Conservation (phyloP, 2,329 filamentous ascomycete species). For the Daldinia eschscholtzii region DNA sequence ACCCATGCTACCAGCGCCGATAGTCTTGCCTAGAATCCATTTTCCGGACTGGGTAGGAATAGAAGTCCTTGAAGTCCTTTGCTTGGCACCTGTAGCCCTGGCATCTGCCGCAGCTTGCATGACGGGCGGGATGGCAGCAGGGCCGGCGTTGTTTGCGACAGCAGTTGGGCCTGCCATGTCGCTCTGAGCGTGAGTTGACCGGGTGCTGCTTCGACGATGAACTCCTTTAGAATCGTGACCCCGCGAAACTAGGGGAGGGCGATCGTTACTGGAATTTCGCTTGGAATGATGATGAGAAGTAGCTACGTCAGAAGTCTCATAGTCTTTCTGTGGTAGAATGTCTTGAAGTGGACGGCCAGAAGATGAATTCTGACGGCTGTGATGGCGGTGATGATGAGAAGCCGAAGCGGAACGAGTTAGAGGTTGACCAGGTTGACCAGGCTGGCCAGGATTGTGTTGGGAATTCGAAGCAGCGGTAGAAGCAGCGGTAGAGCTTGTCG, state of each 20-base stretch:
- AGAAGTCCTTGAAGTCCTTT: constrained; percentile 76
- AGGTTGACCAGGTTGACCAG: constrained; percentile 43
- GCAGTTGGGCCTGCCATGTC: constrained; percentile 66
- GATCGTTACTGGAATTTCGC: constrained; percentile 76
- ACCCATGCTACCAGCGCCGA: constrained; percentile 98
- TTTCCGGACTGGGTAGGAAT: constrained; percentile 92
- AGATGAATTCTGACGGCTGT: constrained; percentile 56
- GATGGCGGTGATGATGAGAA: constrained; percentile 55
- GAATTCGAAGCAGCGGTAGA: constrained; percentile 42
- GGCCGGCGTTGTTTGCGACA: constrained; percentile 65
- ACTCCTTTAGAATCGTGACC: constrained; percentile 65
- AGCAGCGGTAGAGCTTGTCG: constrained; percentile 49
- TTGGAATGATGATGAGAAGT: constrained; percentile 66
- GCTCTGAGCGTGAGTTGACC: constrained; percentile 58
- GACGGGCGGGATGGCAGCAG: constrained; percentile 64
- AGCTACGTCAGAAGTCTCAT: constrained; percentile 76
- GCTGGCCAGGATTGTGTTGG: constrained; percentile 41
- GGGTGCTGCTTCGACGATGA: constrained; percentile 65
- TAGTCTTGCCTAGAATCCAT: constrained; percentile 96
- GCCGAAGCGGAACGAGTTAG: constrained; percentile 48
- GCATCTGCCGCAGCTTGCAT: constrained; percentile 59
- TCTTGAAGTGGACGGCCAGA: constrained; percentile 60
- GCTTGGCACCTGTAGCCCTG: constrained; percentile 63
- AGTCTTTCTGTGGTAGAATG: constrained; percentile 72
- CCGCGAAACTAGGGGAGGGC: constrained; percentile 63